These are phyloP conservation scores for Aegilops speltoides DNA, from an alignment of 176 grass and related monocot species.

Conservation along the genomic window DNA sequence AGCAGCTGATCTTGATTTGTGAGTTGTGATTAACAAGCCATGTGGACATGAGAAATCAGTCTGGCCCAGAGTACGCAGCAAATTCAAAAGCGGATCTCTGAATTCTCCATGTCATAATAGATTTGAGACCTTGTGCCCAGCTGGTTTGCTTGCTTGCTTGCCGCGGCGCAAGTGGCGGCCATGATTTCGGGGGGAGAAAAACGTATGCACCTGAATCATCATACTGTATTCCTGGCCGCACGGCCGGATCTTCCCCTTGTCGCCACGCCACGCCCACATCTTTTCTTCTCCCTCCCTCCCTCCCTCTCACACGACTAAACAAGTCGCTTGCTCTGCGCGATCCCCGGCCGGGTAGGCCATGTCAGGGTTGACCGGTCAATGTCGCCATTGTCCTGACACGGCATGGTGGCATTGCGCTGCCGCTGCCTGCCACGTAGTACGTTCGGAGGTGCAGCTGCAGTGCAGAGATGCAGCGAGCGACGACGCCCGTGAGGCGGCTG, in stretches of 20 bases:
- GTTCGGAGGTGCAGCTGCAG: not conserved
- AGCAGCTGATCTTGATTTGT: no score
- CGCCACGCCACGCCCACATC: not conserved
- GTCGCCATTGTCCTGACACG: not conserved
- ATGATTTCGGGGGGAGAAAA: not conserved
- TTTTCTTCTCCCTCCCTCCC: not conserved
- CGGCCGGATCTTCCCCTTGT: slow-evolving; percentile 1
- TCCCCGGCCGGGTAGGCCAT: not conserved
- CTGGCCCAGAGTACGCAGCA: no score
- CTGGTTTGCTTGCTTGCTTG: not conserved
- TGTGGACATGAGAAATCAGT: no score
- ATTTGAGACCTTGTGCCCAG: not conserved
- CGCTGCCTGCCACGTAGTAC: not conserved
- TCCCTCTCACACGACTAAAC: not conserved
- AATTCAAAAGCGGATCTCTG: no score
- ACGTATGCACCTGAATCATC: not conserved
- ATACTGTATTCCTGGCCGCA: not conserved
- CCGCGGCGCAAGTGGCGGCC: not conserved
- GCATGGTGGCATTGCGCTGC: not conserved
- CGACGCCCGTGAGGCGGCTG: not conserved
- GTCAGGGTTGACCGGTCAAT: slow-evolving; percentile 11
- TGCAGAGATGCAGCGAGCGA: not conserved
- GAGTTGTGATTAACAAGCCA: no score
- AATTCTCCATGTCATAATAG: no score
- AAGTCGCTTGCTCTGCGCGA: not conserved